Conservation (phyloP, 2,329 filamentous ascomycete species). For the Claviceps quebecensis region DNA sequence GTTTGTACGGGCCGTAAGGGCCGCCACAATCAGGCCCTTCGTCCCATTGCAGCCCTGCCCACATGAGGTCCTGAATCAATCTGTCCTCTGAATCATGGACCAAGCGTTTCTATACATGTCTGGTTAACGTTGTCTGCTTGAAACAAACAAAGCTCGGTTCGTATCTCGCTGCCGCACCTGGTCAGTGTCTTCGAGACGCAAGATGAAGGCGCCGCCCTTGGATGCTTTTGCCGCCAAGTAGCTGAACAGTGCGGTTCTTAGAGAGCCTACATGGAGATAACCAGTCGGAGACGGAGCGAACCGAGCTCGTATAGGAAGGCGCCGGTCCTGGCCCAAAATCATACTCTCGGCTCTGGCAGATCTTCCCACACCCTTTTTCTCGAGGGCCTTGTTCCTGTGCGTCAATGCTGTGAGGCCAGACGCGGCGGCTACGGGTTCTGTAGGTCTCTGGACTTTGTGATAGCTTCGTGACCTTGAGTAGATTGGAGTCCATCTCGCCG, state of each 20-base stretch:
- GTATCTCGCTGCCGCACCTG: slow-evolving; percentile 44
- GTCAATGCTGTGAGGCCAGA: slow-evolving; percentile 9
- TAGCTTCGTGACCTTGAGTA: not conserved
- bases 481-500: not conserved
- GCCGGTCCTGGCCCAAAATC: slow-evolving; percentile 35
- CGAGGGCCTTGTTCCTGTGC: slow-evolving; percentile 10
- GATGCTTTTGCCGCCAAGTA: slow-evolving; percentile 82
- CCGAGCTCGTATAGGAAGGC: slow-evolving; percentile 41
- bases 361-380: slow-evolving; percentile 7
- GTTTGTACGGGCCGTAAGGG: slow-evolving; percentile 71
- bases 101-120: slow-evolving; percentile 51
- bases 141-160: not conserved
- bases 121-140: not conserved
- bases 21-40: slow-evolving; percentile 81
- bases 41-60: slow-evolving; percentile 86
- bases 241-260: slow-evolving; percentile 91
- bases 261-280: slow-evolving; percentile 78
- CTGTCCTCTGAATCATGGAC: slow-evolving; percentile 65
- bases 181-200: slow-evolving; percentile 92
- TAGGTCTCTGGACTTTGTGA: not conserved
- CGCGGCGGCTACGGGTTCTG: too few relatives aligned
- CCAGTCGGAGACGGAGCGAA: slow-evolving; percentile 96
- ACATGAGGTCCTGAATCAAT: slow-evolving; percentile 66
- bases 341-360: slow-evolving; percentile 8
- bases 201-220: slow-evolving; percentile 66